A percentile compares a stretch with the other conserved stretches of the same genome.
Evolutionary conservation across 331 rosid genomes (phyloP).

Genomic region (Erythrophleum ivorense): DNA sequence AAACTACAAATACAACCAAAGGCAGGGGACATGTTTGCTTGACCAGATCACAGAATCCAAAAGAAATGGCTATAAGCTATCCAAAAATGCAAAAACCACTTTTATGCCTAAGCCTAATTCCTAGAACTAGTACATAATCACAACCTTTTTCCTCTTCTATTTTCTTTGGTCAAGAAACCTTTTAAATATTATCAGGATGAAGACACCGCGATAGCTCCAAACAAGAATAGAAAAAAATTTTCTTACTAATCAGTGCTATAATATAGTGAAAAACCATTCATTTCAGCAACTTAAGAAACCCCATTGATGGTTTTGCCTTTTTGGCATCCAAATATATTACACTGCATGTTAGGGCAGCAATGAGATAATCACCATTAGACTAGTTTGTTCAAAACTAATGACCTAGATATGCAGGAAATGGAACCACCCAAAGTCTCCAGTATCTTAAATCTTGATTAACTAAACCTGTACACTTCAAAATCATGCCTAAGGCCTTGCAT

Average conservation of each 20-base stretch:
- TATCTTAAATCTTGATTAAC: no score
- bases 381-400: no score
- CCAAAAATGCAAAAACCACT: background rate
- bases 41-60: conserved; percentile 5
- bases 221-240: background rate
- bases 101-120: background rate
- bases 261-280: no score
- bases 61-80: background rate
- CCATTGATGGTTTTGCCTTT: no score
- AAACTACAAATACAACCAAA: conserved; percentile 23
- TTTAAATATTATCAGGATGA: background rate
- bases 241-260: background rate
- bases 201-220: background rate
- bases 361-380: no score
- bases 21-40: background rate
- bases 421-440: no score
- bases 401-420: no score
- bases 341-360: no score
- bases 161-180: background rate
- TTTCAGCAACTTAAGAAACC: no score
- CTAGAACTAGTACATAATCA: background rate
- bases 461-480: no score
- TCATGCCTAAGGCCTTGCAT: no score
- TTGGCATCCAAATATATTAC: no score
- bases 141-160: background rate